Evolutionary conservation across 495 filamentous ascomycete genomes (phyloP).

Genomic region (Neurospora sp.): DNA sequence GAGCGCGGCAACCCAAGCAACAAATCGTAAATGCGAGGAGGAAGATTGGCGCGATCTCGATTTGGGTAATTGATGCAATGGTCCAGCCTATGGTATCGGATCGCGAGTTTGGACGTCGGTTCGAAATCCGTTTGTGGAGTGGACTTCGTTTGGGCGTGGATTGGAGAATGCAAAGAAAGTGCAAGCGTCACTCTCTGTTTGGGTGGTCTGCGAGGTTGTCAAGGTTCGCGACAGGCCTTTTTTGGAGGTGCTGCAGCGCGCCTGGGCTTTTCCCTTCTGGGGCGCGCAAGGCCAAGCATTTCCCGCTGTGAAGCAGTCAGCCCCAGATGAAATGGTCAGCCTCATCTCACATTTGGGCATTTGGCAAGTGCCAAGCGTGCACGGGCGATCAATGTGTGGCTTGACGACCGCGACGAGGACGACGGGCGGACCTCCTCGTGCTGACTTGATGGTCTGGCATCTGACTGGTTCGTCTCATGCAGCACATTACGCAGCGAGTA

Average conservation of each 20-base stretch:
- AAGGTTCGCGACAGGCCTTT: conserved; percentile 3
- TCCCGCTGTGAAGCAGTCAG: not conserved
- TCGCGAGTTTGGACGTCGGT: not conserved
- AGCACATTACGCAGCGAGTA: not conserved
- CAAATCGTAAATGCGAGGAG: not conserved
- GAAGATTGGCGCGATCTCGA: not conserved
- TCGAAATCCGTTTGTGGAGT: not conserved
- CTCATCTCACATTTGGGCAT: not conserved
- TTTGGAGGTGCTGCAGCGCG: conserved; percentile 19
- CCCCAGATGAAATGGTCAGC: not conserved
- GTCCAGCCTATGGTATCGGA: not conserved
- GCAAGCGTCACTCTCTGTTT: not conserved
- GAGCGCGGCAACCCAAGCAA: not conserved
- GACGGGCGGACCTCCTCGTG: not conserved
- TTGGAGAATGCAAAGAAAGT: not conserved
- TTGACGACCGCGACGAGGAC: not conserved
- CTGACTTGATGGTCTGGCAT: not conserved
- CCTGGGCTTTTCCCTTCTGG: conserved; percentile 4
- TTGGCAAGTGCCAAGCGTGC: not conserved
- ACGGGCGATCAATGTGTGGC: not conserved
- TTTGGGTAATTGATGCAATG: not conserved
- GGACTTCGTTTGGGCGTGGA: not conserved
- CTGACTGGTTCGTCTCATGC: not conserved
- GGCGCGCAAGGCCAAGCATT: not conserved
- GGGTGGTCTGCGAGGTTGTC: not conserved